Evolutionary conservation across 495 filamentous ascomycete genomes (phyloP).

Genomic region (Trichoderma asperelloides): DNA sequence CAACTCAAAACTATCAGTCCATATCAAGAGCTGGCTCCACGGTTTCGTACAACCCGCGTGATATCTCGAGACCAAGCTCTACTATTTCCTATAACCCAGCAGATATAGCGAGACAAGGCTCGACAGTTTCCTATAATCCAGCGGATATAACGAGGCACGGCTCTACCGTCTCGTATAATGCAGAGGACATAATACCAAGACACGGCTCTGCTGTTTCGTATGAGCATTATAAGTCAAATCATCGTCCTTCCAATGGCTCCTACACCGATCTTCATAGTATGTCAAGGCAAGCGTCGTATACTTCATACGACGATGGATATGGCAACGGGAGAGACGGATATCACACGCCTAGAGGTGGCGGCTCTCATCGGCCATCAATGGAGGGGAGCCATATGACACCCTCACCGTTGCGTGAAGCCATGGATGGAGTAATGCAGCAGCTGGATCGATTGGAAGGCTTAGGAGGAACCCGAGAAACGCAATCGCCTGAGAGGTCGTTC

Average conservation of each 20-base stretch:
- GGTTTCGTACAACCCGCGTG: background rate
- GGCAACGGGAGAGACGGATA: slow-evolving; percentile 25
- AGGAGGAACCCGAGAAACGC: slow-evolving; percentile 49
- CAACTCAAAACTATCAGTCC: background rate
- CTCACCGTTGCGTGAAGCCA: slow-evolving; percentile 83
- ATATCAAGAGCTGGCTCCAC: slow-evolving; percentile 14
- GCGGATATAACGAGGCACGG: background rate
- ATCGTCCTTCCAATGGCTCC: slow-evolving; percentile 12
- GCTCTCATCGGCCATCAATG: slow-evolving; percentile 1
- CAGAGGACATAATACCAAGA: background rate
- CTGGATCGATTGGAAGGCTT: slow-evolving; percentile 88
- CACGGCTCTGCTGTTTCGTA: background rate
- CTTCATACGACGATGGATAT: slow-evolving; percentile 16
- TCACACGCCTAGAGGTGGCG: slow-evolving; percentile 33
- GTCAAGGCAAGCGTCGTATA: slow-evolving; percentile 19
- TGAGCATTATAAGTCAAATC: background rate
- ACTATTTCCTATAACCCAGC: background rate
- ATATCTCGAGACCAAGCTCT: background rate
- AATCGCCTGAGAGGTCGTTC: slow-evolving; percentile 45
- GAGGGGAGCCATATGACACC: slow-evolving; percentile 56
- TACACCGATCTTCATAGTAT: slow-evolving; percentile 19
- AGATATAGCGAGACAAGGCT: background rate
- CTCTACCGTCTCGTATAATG: background rate
- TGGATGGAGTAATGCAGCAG: slow-evolving; percentile 98
- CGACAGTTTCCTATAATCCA: background rate